Percentiles rank a stretch among this genome's conserved stretches.
Conservation (phyloP, 306 rosid species). For the Citrullus mucosospermus region DNA sequence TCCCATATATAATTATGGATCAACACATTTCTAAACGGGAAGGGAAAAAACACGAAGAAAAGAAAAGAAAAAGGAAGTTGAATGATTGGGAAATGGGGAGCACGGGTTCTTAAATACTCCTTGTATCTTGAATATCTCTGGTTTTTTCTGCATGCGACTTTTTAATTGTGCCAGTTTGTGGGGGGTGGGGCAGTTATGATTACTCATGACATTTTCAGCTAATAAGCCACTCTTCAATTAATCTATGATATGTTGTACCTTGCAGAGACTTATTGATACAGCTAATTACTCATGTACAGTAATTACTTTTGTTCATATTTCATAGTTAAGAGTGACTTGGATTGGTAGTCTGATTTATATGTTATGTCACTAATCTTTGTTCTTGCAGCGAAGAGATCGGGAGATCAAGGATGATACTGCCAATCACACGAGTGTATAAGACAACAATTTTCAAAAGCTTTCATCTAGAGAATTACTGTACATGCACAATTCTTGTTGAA, state of each 20-base stretch:
- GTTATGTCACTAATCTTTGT: conserved; percentile 8
- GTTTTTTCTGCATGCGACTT: neutral
- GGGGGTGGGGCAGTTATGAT: neutral
- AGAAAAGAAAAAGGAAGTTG: neutral
- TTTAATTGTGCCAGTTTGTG: neutral
- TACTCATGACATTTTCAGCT: neutral
- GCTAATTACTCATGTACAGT: neutral
- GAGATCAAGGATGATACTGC: conserved; percentile 4
- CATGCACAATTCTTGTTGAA: neutral
- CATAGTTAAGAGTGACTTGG: neutral
- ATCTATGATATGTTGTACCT: neutral
- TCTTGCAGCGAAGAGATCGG: conserved; percentile 44
- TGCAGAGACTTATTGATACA: neutral
- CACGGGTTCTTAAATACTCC: neutral
- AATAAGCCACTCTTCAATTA: neutral
- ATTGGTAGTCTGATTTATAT: neutral
- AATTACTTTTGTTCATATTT: neutral
- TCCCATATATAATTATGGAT: neutral
- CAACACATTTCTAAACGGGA: neutral
- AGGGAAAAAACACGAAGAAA: neutral
- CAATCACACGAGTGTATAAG: neutral
- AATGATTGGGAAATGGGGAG: neutral
- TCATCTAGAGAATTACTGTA: neutral
- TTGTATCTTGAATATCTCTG: neutral
- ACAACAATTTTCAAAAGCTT: neutral